Evolutionary conservation across 2,329 filamentous ascomycete genomes (phyloP).

Genomic region (Dactylellina parvicollis): DNA sequence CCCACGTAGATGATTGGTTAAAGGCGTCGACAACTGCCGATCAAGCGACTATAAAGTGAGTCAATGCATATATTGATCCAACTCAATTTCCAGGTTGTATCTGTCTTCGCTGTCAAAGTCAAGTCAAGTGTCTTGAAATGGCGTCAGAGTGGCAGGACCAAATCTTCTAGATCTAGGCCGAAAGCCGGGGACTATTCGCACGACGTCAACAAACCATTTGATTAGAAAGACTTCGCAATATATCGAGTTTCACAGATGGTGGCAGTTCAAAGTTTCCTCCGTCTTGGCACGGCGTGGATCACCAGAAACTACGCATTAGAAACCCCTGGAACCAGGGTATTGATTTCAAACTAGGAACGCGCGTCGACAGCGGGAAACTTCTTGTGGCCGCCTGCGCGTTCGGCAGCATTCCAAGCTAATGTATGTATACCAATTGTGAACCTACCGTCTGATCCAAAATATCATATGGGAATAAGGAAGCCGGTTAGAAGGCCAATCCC

Average conservation of each 20-base stretch:
- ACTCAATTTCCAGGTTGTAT: too few relatives aligned
- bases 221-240: too few relatives aligned
- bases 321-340: background rate
- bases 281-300: constrained; percentile 1
- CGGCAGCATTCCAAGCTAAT: background rate
- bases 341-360: too few relatives aligned
- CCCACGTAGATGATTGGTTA: too few relatives aligned
- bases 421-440: background rate
- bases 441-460: background rate
- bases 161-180: too few relatives aligned
- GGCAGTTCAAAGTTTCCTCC: background rate
- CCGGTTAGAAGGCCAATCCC: background rate
- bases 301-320: background rate
- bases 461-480: background rate
- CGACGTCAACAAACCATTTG: background rate
- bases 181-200: too few relatives aligned
- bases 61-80: too few relatives aligned
- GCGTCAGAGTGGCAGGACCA: too few relatives aligned
- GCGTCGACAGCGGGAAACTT: background rate
- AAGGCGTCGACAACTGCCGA: too few relatives aligned
- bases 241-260: background rate
- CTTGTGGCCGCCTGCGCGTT: background rate
- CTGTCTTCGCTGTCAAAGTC: too few relatives aligned
- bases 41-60: too few relatives aligned
- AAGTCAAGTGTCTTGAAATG: too few relatives aligned